These are phyloP conservation scores for Vitis hybrid DNA, from an alignment of 177 flowering plant genomes.

Conservation along the genomic window DNA sequence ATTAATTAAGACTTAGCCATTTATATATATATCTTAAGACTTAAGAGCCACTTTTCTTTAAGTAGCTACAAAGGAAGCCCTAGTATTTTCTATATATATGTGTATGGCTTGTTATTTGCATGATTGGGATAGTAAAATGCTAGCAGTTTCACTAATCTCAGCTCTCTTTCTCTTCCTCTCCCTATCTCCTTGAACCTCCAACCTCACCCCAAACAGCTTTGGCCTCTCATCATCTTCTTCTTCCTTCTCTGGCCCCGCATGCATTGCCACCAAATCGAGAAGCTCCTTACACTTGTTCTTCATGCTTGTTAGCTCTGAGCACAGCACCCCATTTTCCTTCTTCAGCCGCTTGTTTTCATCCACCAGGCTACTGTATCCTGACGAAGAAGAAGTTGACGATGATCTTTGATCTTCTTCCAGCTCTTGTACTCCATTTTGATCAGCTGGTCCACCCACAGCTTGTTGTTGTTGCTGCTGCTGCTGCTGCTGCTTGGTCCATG, in stretches of 20 bases:
- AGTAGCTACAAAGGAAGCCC: neutral
- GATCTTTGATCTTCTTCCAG: conserved; percentile 55
- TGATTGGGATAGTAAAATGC: conserved; percentile 39
- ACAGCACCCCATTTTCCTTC: conserved; percentile 53
- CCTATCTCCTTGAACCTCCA: conserved; percentile 44
- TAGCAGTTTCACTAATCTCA: conserved; percentile 25
- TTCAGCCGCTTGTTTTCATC: conserved; percentile 74
- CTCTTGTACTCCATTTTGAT: conserved; percentile 1
- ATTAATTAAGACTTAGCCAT: no score
- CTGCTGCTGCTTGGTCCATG: conserved; percentile 36
- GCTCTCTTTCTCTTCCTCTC: conserved; percentile 38
- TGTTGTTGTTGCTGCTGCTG: neutral
- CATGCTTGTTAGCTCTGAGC: conserved; percentile 50
- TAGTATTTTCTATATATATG: no score
- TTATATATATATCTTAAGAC: no score
- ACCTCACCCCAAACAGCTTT: conserved; percentile 71
- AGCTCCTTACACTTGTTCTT: conserved; percentile 70
- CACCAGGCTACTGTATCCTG: conserved; percentile 34
- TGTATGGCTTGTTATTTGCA: conserved; percentile 23
- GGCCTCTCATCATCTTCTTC: conserved; percentile 37
- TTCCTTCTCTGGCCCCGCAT: conserved; percentile 22
- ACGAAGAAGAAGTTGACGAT: conserved; percentile 55
- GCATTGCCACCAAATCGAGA: conserved; percentile 46
- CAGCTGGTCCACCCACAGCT: neutral
- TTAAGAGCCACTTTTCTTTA: neutral